Base-by-base conservation (phyloP, 1,139 yeast species). In the Debaryomycetaceae sp. region DNA sequence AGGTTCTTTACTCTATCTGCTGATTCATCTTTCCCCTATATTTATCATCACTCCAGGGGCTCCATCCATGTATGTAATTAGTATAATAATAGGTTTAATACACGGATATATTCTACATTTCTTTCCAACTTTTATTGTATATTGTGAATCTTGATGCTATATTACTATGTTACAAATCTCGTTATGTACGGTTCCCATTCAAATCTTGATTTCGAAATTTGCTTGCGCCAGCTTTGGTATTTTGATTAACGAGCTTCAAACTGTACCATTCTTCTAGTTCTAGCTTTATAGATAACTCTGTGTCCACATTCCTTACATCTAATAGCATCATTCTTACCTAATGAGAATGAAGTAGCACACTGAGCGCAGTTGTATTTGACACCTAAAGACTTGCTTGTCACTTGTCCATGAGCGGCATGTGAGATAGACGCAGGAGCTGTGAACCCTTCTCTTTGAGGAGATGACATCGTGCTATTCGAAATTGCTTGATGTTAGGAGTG, bases 291-390 rank as follows among this genome's bases (percentile, higher is more conserved):
- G 54, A 93, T 76, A 51, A 93, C 98, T 71, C 99, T 85, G 71
- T 93, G 99, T 49, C 99, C 99, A 69, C 99, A 93, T 59, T 91
- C 96, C 70, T 91, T 91, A 74, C 99, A 93, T 74, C 99, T 87
- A 53, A 93, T 96, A 43, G 98, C 96, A 66, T 93, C 99, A 56
- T 88, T 89, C 71, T 93, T 89, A 47, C 91, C 85, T 57, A 93
- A 80, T 6, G 96, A 83, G 57, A 91, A 87, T 44, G 86, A 83
- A 47, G 93, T 83, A 9, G 97, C 96, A 70, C 99, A 93, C 72
- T 90, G 95, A 40, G 98, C 97, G 69, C 99, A 93, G 65, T 90
- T 84, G 69, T 93, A 93, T 60, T 86, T 87, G 55, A 90, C 95
- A 45, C 97, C 96, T 60, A 85, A 83, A 17, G 79, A 75, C 62